phyloP scores from a whole-genome alignment of 495 filamentous ascomycete species.

The Penicillium angulare region DNA sequence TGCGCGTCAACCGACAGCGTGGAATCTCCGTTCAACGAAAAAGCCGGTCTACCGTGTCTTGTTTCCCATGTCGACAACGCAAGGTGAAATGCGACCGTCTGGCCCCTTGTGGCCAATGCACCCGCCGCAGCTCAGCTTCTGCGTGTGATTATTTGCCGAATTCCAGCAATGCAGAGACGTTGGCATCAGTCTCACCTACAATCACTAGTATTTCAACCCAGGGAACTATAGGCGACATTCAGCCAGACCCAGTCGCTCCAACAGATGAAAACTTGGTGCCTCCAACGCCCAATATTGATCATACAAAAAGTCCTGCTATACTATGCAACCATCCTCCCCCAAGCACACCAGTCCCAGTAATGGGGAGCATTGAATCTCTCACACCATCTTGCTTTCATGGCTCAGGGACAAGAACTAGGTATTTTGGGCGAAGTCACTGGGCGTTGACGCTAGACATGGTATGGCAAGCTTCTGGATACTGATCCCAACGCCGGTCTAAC shows the following conservation, averaged over 20 bases:
- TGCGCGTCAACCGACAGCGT: slow-evolving; percentile 3
- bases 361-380: background rate
- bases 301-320: background rate
- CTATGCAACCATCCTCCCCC: too few relatives aligned
- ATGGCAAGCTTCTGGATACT: background rate
- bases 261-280: background rate
- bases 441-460: slow-evolving; percentile 3
- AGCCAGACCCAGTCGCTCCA: background rate
- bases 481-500: background rate
- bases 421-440: slow-evolving; percentile 5
- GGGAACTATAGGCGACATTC: background rate
- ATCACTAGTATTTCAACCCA: background rate
- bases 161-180: background rate
- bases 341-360: too few relatives aligned
- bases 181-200: background rate
- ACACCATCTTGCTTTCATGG: slow-evolving; percentile 1
- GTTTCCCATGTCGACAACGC: slow-evolving; percentile 1
- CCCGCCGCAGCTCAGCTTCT: background rate
- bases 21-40: background rate
- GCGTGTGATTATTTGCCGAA: background rate
- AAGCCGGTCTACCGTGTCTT: background rate
- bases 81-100: slow-evolving; percentile 4
- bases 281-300: background rate
- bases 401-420: background rate
- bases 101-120: background rate